Percentiles rank a stretch among this genome's conserved stretches.
Evolutionary conservation across 169 alveolate species (phyloP).

Genomic region (Cryptosporidium ryanae): DNA sequence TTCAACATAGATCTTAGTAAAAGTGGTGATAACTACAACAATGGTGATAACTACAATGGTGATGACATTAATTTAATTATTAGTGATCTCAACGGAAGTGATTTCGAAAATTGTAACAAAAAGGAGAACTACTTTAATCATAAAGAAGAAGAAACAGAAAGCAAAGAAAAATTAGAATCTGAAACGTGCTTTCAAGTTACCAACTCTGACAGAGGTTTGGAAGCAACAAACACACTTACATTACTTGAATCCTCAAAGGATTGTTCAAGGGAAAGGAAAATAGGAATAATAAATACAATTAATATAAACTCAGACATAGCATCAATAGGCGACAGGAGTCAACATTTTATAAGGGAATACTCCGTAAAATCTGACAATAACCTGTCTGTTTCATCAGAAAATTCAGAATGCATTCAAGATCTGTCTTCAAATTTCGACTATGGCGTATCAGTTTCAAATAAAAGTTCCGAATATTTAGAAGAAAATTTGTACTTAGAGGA

Average conservation of each 20-base stretch:
- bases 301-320: constrained; percentile 61
- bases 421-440: constrained; percentile 14
- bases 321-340: constrained; percentile 48
- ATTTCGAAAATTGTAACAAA: background rate
- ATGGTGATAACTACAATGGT: background rate
- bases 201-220: no score
- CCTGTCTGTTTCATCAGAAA: constrained; percentile 4
- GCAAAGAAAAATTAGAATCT: constrained; percentile 12
- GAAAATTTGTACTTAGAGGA: background rate
- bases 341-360: constrained; percentile 47
- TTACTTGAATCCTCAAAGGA: background rate
- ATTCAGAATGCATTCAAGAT: constrained; percentile 22
- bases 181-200: background rate
- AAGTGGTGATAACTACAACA: background rate
- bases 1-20: constrained; percentile 16
- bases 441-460: no score
- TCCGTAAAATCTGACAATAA: constrained; percentile 48
- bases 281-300: constrained; percentile 49
- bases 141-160: constrained; percentile 4
- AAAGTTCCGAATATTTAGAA: background rate
- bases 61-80: background rate
- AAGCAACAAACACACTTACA: background rate
- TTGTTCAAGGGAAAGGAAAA: constrained; percentile 10
- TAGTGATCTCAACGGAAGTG: background rate
- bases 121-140: background rate